Evolutionary conservation across 2,329 filamentous ascomycete species (phyloP), one percentile per base, ranked within the genome.

Genomic region (Xylariaceae sp.): DNA sequence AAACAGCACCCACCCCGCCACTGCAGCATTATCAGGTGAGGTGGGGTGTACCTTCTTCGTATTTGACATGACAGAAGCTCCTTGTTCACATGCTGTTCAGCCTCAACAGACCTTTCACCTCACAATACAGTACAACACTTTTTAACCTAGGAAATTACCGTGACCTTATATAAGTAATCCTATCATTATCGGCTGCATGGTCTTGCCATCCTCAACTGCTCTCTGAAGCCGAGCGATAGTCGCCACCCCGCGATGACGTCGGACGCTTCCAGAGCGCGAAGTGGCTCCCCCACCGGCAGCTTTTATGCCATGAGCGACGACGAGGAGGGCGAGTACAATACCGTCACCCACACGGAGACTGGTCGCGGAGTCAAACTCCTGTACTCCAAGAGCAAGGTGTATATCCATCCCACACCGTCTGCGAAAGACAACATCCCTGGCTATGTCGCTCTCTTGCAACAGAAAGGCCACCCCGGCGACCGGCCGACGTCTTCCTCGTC

Each of bases 371-470:
- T 98, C 31, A 98, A 97, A 66, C 71, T 98, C 21, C 71, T 98
- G 11, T 96, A 85, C 56, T 90, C 88, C 14, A 98, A 98, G 69
- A 96, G 88, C 82, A 98, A 97, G 74, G 92, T 98, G 60, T 98
- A 97, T 60, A 83, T 98, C 30, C 92, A 98, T 62, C 92, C 92
- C 1, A 88, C 88, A 1, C 85, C 90, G 1, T 94, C 88, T 1
- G 77, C 89, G 40, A 95, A 89, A 67, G 92, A 98, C 68, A 98
- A 98, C 52, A 94, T 98, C 40, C 71, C 88, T 3, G 92, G 92
- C 31, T 98, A 92, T 61, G 82, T 98, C 52, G 90, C 92, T 13
- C 74, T 98, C 2, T 72, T 98, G 11, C 88, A 98, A 62, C 90
- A 98, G 60, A 95, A 94, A 60, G 71, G 72, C 0, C 60, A 67